Percentiles rank a stretch among this genome's conserved stretches.
Conservation (phyloP, 495 filamentous ascomycete genomes). For the Copromyces sp. region DNA sequence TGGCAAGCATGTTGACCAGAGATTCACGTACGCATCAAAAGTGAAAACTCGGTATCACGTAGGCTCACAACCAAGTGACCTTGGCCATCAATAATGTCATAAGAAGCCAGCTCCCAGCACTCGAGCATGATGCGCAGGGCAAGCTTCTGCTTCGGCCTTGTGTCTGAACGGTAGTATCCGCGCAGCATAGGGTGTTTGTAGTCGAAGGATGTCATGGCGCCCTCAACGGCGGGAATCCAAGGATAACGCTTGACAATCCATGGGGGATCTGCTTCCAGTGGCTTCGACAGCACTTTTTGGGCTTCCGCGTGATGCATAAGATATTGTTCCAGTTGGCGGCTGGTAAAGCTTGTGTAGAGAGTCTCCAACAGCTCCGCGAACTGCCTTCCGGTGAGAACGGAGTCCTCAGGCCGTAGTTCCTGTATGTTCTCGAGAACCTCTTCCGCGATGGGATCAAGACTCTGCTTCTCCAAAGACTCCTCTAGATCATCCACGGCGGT, state of each 20-base stretch:
- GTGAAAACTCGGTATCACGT: constrained; percentile 22
- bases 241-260: constrained; percentile 24
- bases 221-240: constrained; percentile 21
- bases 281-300: neutral
- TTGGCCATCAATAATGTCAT: constrained; percentile 15
- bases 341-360: constrained; percentile 33
- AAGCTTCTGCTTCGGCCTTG: constrained; percentile 23
- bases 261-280: neutral
- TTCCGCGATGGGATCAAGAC: constrained; percentile 6
- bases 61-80: constrained; percentile 26
- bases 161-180: constrained; percentile 16
- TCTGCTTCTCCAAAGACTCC: constrained; percentile 22
- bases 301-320: constrained; percentile 6
- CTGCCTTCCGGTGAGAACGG: constrained; percentile 20
- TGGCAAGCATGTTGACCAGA: neutral
- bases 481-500: constrained; percentile 19
- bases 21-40: constrained; percentile 25
- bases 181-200: constrained; percentile 8
- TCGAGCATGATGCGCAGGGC: constrained; percentile 30
- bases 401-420: constrained; percentile 26
- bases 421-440: constrained; percentile 35
- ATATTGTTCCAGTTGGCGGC: constrained; percentile 31
- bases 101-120: constrained; percentile 29
- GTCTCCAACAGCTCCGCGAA: constrained; percentile 29
- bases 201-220: neutral